These are phyloP conservation scores for Ceriops decandra DNA, from an alignment of 345 rosid genomes.

Conservation along the genomic window DNA sequence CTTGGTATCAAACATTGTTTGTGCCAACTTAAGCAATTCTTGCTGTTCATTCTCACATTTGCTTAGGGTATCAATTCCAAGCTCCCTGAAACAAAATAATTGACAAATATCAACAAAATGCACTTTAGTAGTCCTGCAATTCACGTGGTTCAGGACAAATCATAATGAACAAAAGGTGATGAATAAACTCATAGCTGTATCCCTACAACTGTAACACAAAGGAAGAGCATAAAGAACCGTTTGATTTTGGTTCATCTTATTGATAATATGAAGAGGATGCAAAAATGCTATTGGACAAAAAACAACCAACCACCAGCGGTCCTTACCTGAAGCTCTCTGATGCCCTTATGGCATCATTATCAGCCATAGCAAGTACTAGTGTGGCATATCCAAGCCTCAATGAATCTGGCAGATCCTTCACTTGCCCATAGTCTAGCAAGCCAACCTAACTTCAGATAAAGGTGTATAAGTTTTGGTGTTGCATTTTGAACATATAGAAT, in stretches of 20 bases:
- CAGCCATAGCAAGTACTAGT: conserved; percentile 84
- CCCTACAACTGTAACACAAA: no score
- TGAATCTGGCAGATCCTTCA: conserved; percentile 83
- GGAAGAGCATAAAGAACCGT: no score
- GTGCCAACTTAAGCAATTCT: conserved; percentile 73
- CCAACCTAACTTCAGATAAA: conserved; percentile 59
- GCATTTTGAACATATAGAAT: conserved; percentile 2
- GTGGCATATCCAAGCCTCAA: conserved; percentile 85
- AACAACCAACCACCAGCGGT: neutral
- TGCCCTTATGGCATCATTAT: conserved; percentile 54
- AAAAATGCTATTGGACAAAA: neutral
- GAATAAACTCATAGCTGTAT: no score
- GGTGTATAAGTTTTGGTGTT: conserved; percentile 20
- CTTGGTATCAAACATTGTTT: conserved; percentile 88
- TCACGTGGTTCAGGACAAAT: no score
- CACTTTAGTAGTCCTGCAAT: neutral
- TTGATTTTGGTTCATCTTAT: no score
- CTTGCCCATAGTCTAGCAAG: conserved; percentile 92
- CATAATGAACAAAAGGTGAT: no score
- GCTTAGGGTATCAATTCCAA: conserved; percentile 65
- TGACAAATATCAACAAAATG: conserved; percentile 10
- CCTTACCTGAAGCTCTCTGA: conserved; percentile 70
- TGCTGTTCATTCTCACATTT: conserved; percentile 57
- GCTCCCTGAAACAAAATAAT: conserved; percentile 49
- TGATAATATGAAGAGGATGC: no score